Conservation (phyloP, 1,284 basidiomycete species). For the Sporisorium scitamineum region DNA sequence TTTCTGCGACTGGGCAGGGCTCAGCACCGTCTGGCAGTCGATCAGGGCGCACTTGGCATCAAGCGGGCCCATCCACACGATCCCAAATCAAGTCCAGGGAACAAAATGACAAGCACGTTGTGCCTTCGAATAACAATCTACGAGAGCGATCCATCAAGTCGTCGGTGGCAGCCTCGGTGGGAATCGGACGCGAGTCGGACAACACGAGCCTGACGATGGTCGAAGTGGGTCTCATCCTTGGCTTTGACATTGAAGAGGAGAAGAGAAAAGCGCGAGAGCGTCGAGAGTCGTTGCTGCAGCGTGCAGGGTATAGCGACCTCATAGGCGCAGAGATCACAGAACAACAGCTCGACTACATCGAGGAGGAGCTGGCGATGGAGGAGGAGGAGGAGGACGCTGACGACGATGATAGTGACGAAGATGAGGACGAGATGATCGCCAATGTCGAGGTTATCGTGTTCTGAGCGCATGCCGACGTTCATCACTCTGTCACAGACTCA, state of each 20-base stretch:
- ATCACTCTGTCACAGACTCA: not conserved
- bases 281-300: slow-evolving; percentile 14
- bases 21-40: slow-evolving; percentile 3
- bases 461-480: not conserved
- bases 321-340: slow-evolving; percentile 4
- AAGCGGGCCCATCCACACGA: not conserved
- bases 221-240: slow-evolving; percentile 45
- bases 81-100: not conserved
- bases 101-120: not conserved
- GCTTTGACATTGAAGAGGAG: slow-evolving; percentile 45
- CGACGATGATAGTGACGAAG: not conserved
- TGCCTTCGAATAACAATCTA: slow-evolving; percentile 1
- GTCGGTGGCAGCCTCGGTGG: slow-evolving; percentile 41
- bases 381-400: slow-evolving; percentile 11
- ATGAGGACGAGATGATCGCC: not conserved
- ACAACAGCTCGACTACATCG: slow-evolving; percentile 17
- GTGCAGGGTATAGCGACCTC: not conserved
- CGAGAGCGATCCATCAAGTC: slow-evolving; percentile 46
- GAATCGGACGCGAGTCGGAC: slow-evolving; percentile 31
- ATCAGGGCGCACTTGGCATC: not conserved
- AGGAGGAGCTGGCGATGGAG: slow-evolving; percentile 15
- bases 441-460: not conserved
- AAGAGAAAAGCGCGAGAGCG: slow-evolving; percentile 26
- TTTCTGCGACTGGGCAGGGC: not conserved
- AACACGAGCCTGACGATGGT: slow-evolving; percentile 38